phyloP scores from a whole-genome alignment of 164 flowering plant species.

The Warburgia ugandensis region DNA sequence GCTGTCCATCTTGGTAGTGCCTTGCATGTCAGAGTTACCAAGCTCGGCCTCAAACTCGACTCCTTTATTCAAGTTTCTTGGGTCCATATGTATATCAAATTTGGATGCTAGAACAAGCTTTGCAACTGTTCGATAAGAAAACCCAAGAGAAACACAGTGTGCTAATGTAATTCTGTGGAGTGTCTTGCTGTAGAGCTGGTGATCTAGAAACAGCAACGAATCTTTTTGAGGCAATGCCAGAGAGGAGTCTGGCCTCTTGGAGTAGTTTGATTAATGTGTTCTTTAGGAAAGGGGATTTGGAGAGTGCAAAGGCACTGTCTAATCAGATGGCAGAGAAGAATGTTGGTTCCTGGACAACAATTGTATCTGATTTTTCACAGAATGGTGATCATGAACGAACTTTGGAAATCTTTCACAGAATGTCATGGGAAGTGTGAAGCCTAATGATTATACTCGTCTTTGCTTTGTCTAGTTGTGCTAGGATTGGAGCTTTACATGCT shows the following conservation, averaged over 20 bases:
- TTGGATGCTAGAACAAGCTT: slow-evolving; percentile 20
- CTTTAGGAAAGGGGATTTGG: slow-evolving; percentile 28
- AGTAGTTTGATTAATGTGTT: slow-evolving; percentile 44
- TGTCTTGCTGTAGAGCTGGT: slow-evolving; percentile 38
- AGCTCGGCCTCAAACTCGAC: slow-evolving; percentile 34
- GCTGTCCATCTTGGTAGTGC: slow-evolving; percentile 15
- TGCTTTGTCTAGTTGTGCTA: slow-evolving; percentile 38
- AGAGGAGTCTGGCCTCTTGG: slow-evolving; percentile 44
- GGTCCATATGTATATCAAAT: slow-evolving; percentile 46
- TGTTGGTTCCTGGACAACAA: slow-evolving; percentile 52
- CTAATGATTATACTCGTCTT: slow-evolving; percentile 40
- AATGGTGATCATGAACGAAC: slow-evolving; percentile 35
- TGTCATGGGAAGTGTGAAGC: slow-evolving; percentile 34
- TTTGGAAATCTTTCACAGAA: slow-evolving; percentile 25
- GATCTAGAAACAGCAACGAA: slow-evolving; percentile 13
- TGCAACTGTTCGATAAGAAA: slow-evolving; percentile 48
- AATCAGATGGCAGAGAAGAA: slow-evolving; percentile 33
- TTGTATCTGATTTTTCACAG: slow-evolving; percentile 33
- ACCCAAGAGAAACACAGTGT: slow-evolving; percentile 25
- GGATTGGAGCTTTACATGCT: slow-evolving; percentile 38
- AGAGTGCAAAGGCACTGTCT: slow-evolving; percentile 28
- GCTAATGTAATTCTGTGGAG: slow-evolving; percentile 42
- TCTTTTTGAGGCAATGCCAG: slow-evolving; percentile 43
- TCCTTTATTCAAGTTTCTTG: slow-evolving; percentile 39
- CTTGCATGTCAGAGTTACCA: slow-evolving; percentile 27